Percentiles rank a stretch among this genome's conserved stretches.
These are phyloP conservation scores for Fusarium agapanthi DNA, from an alignment of 2,329 filamentous ascomycete species.

Conservation along the genomic window DNA sequence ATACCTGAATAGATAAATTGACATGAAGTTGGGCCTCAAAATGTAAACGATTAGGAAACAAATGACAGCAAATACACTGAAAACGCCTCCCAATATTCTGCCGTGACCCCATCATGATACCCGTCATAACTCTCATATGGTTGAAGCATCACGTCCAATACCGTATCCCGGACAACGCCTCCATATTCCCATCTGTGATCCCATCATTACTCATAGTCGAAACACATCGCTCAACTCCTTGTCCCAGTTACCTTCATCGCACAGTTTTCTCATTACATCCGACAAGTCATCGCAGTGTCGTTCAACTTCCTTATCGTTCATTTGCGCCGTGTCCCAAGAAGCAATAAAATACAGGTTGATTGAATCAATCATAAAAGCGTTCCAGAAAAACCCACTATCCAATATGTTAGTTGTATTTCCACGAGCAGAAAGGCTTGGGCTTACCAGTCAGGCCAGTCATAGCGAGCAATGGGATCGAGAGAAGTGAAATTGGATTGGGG, in stretches of 20 bases:
- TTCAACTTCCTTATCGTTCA: constrained; percentile 47
- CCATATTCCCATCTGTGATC: background rate
- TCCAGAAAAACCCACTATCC: constrained; percentile 50
- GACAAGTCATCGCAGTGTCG: constrained; percentile 44
- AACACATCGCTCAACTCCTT: constrained; percentile 43
- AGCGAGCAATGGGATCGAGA: constrained; percentile 45
- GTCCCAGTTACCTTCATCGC: constrained; percentile 41
- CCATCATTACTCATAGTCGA: constrained; percentile 5
- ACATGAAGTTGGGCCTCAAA: background rate
- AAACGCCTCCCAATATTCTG: background rate
- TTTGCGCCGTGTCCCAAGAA: constrained; percentile 53
- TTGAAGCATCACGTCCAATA: constrained; percentile 35
- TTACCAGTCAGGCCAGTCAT: constrained; percentile 53
- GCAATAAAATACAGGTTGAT: constrained; percentile 48
- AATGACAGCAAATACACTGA: background rate
- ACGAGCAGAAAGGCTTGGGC: background rate
- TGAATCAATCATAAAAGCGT: constrained; percentile 48
- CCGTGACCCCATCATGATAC: background rate
- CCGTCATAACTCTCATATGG: background rate
- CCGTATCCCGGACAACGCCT: constrained; percentile 32
- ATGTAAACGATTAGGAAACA: background rate
- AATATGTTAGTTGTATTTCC: background rate
- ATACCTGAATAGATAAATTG: background rate
- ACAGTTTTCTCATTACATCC: constrained; percentile 44
- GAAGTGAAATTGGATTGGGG: constrained; percentile 30